Percentiles rank a stretch among this genome's conserved stretches.
These are phyloP conservation scores for Diaporthe helianthi DNA, from an alignment of 2,329 filamentous ascomycete species.

Conservation along the genomic window DNA sequence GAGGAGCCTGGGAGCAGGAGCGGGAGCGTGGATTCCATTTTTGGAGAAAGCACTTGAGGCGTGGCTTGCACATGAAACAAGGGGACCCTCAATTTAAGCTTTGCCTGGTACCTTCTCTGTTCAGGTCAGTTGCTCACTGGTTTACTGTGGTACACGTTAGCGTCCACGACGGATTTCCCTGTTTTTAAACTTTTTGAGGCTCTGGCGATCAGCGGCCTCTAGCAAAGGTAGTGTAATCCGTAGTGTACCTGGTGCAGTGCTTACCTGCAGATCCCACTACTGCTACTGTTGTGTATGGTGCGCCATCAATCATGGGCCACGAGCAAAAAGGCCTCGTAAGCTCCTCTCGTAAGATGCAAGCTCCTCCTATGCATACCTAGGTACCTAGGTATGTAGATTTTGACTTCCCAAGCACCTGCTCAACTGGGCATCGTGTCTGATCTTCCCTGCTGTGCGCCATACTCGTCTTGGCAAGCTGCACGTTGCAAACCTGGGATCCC, in stretches of 20 bases:
- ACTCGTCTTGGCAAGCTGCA: not conserved
- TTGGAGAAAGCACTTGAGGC: conserved; percentile 15
- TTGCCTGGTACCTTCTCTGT: conserved; percentile 1
- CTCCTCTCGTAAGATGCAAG: not conserved
- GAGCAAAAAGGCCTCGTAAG: not conserved
- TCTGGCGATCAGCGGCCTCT: not conserved
- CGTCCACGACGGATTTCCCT: not conserved
- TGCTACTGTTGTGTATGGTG: no score
- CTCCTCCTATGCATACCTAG: no score
- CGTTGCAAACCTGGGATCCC: no score
- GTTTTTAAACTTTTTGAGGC: conserved; percentile 7
- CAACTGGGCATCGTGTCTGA: conserved; percentile 9
- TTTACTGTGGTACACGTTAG: no score
- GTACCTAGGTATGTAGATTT: no score
- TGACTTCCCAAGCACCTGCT: not conserved
- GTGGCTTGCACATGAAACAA: conserved; percentile 24
- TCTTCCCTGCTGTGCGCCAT: conserved; percentile 17
- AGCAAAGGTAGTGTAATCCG: not conserved
- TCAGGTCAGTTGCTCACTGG: not conserved
- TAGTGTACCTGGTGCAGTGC: no score
- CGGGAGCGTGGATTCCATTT: conserved; percentile 15
- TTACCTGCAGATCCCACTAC: conserved; percentile 13
- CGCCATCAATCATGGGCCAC: no score
- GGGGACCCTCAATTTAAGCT: conserved; percentile 26
- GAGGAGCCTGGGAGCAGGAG: no score